A percentile compares a stretch with the other conserved stretches of the same genome.
Evolutionary conservation across 352 stramenopile species (phyloP).

Genomic region (Phytopythium litorale): DNA sequence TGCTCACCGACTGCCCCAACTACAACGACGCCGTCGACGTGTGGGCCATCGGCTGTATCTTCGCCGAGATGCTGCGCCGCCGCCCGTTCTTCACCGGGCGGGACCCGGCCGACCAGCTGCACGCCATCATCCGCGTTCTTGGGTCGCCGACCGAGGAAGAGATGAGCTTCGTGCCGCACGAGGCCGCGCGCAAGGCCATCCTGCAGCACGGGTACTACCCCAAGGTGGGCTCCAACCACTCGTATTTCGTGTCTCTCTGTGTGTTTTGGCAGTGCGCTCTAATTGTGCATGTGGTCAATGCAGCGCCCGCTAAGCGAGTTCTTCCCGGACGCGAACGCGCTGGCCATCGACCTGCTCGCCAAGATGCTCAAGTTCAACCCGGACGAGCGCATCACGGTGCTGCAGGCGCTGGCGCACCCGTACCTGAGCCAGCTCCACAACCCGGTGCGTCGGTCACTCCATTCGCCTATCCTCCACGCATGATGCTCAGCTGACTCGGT

Average conservation of each 20-base stretch:
- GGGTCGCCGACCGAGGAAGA: conserved; percentile 94
- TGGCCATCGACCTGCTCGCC: conserved; percentile 86
- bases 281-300: not conserved
- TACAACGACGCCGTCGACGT: conserved; percentile 97
- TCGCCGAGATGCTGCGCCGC: conserved; percentile 97
- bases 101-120: conserved; percentile 79
- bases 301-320: conserved; percentile 75
- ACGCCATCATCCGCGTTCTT: conserved; percentile 88
- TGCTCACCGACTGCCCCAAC: conserved; percentile 93
- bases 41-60: conserved; percentile 98
- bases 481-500: not conserved
- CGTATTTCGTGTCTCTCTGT: too few species aligned
- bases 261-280: not conserved
- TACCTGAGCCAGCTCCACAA: conserved; percentile 91
- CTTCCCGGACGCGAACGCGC: conserved; percentile 78
- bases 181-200: conserved; percentile 80
- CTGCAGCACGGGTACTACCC: conserved; percentile 81
- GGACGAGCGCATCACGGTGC: conserved; percentile 90
- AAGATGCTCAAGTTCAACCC: conserved; percentile 94
- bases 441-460: conserved; percentile 32
- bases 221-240: conserved; percentile 37
- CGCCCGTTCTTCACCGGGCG: conserved; percentile 89
- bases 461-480: too few species aligned
- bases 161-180: conserved; percentile 96
- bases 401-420: conserved; percentile 87